Conservation (phyloP, 108 stramenopile genomes). For the Mediolabrus comicus region DNA sequence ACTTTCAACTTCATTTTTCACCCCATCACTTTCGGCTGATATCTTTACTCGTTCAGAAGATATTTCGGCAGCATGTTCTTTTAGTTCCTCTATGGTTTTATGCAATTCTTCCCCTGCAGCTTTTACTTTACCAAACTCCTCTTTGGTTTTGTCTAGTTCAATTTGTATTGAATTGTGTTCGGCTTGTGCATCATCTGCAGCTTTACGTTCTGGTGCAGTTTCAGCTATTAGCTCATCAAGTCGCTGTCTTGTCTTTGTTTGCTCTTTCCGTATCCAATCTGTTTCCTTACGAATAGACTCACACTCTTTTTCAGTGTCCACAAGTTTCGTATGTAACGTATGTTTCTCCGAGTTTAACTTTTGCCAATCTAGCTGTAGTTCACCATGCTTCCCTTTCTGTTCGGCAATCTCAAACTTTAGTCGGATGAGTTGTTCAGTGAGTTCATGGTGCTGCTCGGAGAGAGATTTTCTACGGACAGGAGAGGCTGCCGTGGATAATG, state of each 20-base stretch:
- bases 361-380: conserved; percentile 10
- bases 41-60: conserved; percentile 12
- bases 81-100: conserved; percentile 3
- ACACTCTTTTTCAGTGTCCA: conserved; percentile 4
- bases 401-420: conserved; percentile 22
- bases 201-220: conserved; percentile 3
- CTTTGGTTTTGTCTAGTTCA: conserved; percentile 8
- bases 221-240: not conserved
- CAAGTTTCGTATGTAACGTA: conserved; percentile 2
- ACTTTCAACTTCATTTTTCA: conserved; percentile 4
- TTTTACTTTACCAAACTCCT: not conserved
- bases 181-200: not conserved
- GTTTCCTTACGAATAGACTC: conserved; percentile 9
- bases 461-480: not conserved
- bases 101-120: not conserved
- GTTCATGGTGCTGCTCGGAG: conserved; percentile 8
- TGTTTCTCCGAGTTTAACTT: conserved; percentile 7
- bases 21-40: not conserved
- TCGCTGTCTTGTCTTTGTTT: not conserved
- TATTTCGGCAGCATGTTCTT: conserved; percentile 13
- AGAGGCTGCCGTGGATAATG: not conserved
- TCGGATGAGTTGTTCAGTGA: conserved; percentile 16
- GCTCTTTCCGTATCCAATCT: not conserved
- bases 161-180: not conserved
- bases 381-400: conserved; percentile 11